Base-by-base conservation (phyloP, 305 asterid species). In the Fraxinus baroniana region DNA sequence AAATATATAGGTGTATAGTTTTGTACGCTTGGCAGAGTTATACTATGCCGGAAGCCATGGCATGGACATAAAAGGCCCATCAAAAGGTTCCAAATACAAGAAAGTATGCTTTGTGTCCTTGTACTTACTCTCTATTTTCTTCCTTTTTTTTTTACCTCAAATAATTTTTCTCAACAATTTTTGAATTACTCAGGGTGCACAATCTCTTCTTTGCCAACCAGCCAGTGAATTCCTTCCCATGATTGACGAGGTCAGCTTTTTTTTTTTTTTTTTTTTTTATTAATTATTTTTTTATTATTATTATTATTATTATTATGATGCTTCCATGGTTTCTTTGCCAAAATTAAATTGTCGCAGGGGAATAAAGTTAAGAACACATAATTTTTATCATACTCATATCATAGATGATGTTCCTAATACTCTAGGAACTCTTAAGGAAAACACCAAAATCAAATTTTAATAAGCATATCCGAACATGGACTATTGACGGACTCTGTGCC, bases 1-100 rank as follows among this genome's bases (percentile, higher is more conserved):
- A 12, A 9, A 32, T 66, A 49, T 3, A 49, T n/a, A 94, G 97
- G 98, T 95, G 35, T 93, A 92, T 64, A 89, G 86, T 62, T 95
- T 95, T 87, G 99, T 95, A 79, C 89, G 93, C 20, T 85, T 95
- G 85, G 93, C 94, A 81, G 99, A 93, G 87, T 84, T 95, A 87
- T 95, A 94, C 88, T 95, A 95, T 60, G 99, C 99, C 76, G 99
- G 99, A 30, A 95, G 99, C 93, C 99, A 95, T 87, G 99, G 99
- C 20, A 95, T 95, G 99, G 99, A 95, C 90, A 94, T 94, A 57
- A 92, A 91, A 89, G 98, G 98, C 76, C 99, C 99, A 82, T 91
- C 98, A 26, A 95, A 91, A 89, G 92, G 89, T 76, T 94, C 90
- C 86, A 90, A 90, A 86, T 87, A 90, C 81, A 89, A 81, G 77